phyloP scores from a whole-genome alignment of 2,329 filamentous ascomycete species.

The Cercospora nicotianae region DNA sequence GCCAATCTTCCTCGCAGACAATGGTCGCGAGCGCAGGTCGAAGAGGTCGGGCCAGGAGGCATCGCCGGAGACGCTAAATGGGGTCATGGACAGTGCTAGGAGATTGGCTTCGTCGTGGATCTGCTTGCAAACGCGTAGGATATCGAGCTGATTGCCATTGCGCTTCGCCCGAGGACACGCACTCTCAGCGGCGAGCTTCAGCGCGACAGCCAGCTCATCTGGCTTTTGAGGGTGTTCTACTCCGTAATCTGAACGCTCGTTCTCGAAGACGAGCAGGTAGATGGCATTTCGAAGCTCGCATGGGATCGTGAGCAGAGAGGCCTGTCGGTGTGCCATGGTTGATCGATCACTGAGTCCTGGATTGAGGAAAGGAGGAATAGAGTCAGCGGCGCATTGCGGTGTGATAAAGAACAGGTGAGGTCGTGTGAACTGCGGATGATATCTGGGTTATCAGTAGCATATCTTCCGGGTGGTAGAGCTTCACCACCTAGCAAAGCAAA shows the following conservation, averaged over 20 bases:
- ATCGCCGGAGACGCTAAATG: slow-evolving; percentile 34
- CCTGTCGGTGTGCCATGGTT: slow-evolving; percentile 15
- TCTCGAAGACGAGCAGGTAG: slow-evolving; percentile 33
- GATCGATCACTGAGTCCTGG: neutral
- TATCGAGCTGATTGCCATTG: slow-evolving; percentile 18
- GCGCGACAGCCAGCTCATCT: slow-evolving; percentile 19
- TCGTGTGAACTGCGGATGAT: slow-evolving; percentile 3
- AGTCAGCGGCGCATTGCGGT: neutral
- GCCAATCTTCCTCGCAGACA: slow-evolving; percentile 28
- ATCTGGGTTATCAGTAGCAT: slow-evolving; percentile 2
- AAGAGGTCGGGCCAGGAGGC: slow-evolving; percentile 34
- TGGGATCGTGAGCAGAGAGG: slow-evolving; percentile 34
- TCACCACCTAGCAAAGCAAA: neutral
- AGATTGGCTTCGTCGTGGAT: slow-evolving; percentile 36
- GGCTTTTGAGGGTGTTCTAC: slow-evolving; percentile 2
- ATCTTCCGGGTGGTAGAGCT: neutral
- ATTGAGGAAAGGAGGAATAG: neutral
- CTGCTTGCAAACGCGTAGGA: slow-evolving; percentile 31
- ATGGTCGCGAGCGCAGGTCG: slow-evolving; percentile 25
- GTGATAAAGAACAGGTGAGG: neutral
- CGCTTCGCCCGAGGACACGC: slow-evolving; percentile 4
- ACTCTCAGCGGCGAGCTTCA: slow-evolving; percentile 17
- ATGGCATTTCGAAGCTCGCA: slow-evolving; percentile 35
- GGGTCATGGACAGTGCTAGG: slow-evolving; percentile 34
- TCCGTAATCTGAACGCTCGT: neutral